Conservation (phyloP, 805 yeast genomes). For the Ogataea methylovora region DNA sequence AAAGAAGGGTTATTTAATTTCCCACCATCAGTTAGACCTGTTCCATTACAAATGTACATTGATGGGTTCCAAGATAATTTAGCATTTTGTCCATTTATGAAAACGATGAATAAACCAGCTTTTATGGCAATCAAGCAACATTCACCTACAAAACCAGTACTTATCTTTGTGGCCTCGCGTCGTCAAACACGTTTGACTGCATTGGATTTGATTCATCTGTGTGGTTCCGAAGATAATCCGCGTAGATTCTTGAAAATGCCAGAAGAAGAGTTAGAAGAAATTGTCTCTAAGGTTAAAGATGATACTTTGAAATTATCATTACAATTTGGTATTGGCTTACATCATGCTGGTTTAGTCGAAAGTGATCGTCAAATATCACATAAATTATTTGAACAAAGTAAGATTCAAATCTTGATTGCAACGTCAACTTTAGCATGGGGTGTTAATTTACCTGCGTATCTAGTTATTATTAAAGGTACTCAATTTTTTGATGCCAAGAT, state of each 20-base stretch:
- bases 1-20: constrained; percentile 70
- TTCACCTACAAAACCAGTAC: constrained; percentile 76
- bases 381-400: constrained; percentile 57
- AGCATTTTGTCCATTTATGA: constrained; percentile 80
- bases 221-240: constrained; percentile 75
- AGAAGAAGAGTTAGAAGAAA: constrained; percentile 50
- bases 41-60: constrained; percentile 78
- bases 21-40: constrained; percentile 78
- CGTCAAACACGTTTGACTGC: constrained; percentile 80
- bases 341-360: constrained; percentile 78
- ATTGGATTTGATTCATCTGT: constrained; percentile 65
- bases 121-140: constrained; percentile 89
- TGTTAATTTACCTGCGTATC: constrained; percentile 74
- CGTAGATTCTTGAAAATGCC: constrained; percentile 59
- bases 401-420: constrained; percentile 66
- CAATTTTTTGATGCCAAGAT: constrained; percentile 55
- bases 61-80: constrained; percentile 80
- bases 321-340: constrained; percentile 76
- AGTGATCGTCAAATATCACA: constrained; percentile 66
- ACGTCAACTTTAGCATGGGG: constrained; percentile 89
- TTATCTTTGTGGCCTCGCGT: constrained; percentile 80
- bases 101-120: constrained; percentile 83
- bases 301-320: constrained; percentile 69
- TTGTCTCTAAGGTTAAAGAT: constrained; percentile 58
- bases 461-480: constrained; percentile 74